Base-by-base conservation (phyloP, 306 rosid species). In the Urtica urens region DNA sequence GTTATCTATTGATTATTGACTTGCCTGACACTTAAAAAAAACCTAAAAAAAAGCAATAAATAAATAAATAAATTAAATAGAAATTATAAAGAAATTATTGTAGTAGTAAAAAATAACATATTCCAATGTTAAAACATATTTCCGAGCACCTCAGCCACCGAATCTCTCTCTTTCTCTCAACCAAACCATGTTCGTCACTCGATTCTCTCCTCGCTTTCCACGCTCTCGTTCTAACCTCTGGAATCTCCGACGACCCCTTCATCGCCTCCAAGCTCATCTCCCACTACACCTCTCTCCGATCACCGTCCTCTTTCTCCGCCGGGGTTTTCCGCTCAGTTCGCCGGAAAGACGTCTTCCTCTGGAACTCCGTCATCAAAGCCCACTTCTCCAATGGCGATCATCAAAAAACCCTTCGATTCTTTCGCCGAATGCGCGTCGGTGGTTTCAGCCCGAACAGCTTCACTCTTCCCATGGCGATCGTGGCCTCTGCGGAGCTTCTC, bases 311-410 rank as follows among this genome's bases (percentile, higher is more conserved):
- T 18, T 60, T 43, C 19, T 64, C 77, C 51, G 39, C 86, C 35
- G 46, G 46, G 49, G 59, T 79, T 10, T 82, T 77, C 43, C 50
- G n/a, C 30, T 69, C 70, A 2, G 70, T 72, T 62, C 57, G 53
- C 42, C 72, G 57, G 23, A 74, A 70, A 53, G 90, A 79, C 25
- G 57, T 42, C 38, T 82, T 86, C 57, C 66, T 79, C 49, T 74
- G 83, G 86, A 82, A 86, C 62, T 86, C 96, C 34, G 51, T 82
- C n/a, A 67, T 82, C 66, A 74, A 79, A 64, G 66, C 86, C 59
- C 79, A 76, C n/a, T 81, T 76, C 64, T 76, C 81, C 17, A 73
- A 70, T 55, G 78, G 68, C 23, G 35, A 48, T 49, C 74, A 42
- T 61, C 19, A 38, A 0, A 62, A 57, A 5, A 63, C 80, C 51